Conservation (phyloP, 306 rosid species). For the Cajanus cajan region DNA sequence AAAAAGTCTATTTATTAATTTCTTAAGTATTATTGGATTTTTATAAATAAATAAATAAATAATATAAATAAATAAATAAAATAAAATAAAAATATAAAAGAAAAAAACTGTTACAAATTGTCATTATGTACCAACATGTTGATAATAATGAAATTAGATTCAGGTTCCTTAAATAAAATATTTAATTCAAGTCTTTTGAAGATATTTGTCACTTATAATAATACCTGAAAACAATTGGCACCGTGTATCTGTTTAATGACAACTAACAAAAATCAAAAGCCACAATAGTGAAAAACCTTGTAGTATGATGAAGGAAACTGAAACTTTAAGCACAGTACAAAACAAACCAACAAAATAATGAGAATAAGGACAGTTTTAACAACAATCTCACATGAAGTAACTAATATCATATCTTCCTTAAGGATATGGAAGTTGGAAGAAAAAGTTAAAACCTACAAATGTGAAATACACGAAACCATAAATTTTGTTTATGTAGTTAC, state of each 20-base stretch:
- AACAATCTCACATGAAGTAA: not conserved
- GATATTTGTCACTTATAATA: no score
- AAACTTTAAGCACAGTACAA: not conserved
- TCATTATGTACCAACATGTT: no score
- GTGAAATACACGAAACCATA: not conserved
- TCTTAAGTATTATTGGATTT: no score
- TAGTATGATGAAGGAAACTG: not conserved
- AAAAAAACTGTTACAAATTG: no score
- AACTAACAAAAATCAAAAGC: not conserved
- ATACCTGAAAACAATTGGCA: not conserved
- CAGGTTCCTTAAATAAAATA: no score
- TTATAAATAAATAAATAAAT: no score
- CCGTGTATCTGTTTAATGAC: not conserved
- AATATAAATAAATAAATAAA: no score
- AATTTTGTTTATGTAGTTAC: not conserved
- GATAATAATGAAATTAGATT: no score
- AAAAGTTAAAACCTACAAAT: not conserved
- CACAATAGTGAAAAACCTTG: not conserved
- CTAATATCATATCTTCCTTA: not conserved
- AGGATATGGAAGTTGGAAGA: not conserved
- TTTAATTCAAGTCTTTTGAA: no score
- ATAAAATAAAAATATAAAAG: no score
- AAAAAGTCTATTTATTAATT: not conserved
- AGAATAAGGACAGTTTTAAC: not conserved
- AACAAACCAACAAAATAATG: constrained; percentile 1